Evolutionary conservation across 257 asterid species (phyloP).

Genomic region (Ligustrum vulgare): DNA sequence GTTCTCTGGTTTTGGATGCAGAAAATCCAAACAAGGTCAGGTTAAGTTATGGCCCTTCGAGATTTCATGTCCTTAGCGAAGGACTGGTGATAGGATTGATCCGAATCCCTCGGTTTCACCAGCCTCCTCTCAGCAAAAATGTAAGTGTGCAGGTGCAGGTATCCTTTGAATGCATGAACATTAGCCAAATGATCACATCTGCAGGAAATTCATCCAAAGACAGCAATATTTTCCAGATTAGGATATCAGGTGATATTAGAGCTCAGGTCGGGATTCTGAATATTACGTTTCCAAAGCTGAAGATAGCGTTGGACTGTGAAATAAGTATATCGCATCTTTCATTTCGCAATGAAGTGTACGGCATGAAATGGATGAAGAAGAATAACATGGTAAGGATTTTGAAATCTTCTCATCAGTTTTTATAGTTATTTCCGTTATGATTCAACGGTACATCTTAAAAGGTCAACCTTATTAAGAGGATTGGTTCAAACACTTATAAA

Average conservation of each 20-base stretch:
- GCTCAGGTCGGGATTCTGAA: conserved; percentile 40
- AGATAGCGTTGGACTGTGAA: conserved; percentile 74
- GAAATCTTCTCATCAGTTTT: background rate
- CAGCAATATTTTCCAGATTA: conserved; percentile 22
- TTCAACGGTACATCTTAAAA: no score
- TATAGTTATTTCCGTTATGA: background rate
- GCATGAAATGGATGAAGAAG: conserved; percentile 29
- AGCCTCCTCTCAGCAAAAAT: conserved; percentile 61
- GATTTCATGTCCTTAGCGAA: conserved; percentile 50
- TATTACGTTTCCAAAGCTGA: conserved; percentile 41
- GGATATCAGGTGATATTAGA: conserved; percentile 55
- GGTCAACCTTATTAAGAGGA: no score
- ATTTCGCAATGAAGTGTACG: conserved; percentile 28
- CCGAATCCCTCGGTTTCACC: conserved; percentile 53
- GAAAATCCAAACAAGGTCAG: conserved; percentile 63
- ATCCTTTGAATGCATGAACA: conserved; percentile 38
- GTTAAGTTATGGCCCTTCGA: conserved; percentile 39
- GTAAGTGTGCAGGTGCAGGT: conserved; percentile 40
- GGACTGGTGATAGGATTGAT: conserved; percentile 65
- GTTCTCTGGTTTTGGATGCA: conserved; percentile 40
- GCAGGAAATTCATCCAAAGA: conserved; percentile 28
- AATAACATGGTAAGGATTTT: conserved; percentile 33
- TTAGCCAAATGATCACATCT: conserved; percentile 37
- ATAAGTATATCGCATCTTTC: conserved; percentile 36
- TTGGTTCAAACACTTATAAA: no score